Conservation (phyloP, 805 yeast species). For the Metschnikowia kunwiensis region DNA sequence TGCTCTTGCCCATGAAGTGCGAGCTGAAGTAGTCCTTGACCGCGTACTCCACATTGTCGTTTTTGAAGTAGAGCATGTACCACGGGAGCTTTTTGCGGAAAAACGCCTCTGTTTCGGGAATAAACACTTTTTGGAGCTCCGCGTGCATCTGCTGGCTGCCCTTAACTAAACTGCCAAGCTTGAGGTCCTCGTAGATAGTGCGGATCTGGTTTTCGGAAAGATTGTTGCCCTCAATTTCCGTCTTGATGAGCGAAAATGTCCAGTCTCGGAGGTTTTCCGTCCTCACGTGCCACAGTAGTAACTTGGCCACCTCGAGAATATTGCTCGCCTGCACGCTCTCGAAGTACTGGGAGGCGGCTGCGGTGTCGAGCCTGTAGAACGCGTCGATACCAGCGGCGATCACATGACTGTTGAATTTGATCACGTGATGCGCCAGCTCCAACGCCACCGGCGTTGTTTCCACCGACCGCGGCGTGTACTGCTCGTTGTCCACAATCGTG, state of each 20-base stretch:
- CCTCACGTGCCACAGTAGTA: slow-evolving; percentile 27
- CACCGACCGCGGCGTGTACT: slow-evolving; percentile 35
- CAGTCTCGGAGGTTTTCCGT: slow-evolving; percentile 24
- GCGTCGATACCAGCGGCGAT: slow-evolving; percentile 29
- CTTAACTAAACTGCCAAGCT: slow-evolving; percentile 22
- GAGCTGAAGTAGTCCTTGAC: slow-evolving; percentile 36
- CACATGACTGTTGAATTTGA: slow-evolving; percentile 31
- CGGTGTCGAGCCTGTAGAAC: slow-evolving; percentile 29
- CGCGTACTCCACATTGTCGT: slow-evolving; percentile 43
- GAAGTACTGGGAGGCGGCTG: slow-evolving; percentile 31
- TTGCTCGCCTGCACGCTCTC: slow-evolving; percentile 34
- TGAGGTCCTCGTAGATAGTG: slow-evolving; percentile 21
- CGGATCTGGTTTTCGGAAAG: slow-evolving; percentile 18
- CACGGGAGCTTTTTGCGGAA: slow-evolving; percentile 33
- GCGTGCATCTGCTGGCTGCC: slow-evolving; percentile 33
- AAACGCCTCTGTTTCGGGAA: slow-evolving; percentile 30
- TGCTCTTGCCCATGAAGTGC: slow-evolving; percentile 37
- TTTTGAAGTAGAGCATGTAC: slow-evolving; percentile 42
- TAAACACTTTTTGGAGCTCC: slow-evolving; percentile 35
- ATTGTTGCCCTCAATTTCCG: slow-evolving; percentile 14
- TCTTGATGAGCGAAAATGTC: slow-evolving; percentile 18
- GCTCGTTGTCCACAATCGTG: slow-evolving; percentile 38
- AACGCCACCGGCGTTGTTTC: slow-evolving; percentile 26
- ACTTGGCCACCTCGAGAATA: slow-evolving; percentile 32
- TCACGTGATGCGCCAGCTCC: slow-evolving; percentile 22